These are phyloP conservation scores for Aspergillus hortae DNA, from an alignment of 2,329 filamentous ascomycete genomes.

Conservation along the genomic window DNA sequence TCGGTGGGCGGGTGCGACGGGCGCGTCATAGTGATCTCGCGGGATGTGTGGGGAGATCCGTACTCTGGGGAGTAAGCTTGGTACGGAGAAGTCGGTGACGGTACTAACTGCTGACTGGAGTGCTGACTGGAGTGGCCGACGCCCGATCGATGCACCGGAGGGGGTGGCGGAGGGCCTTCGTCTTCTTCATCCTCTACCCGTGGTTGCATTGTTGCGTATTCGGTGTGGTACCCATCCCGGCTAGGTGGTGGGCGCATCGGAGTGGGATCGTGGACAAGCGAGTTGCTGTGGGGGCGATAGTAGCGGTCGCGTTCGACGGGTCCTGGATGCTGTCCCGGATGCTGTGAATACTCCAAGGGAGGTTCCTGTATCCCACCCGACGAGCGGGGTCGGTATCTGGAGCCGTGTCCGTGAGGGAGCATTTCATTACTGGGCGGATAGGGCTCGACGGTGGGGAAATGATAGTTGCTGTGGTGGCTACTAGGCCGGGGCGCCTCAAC, in stretches of 20 bases:
- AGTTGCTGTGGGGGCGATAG: constrained; percentile 28
- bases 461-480: constrained; percentile 15
- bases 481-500: constrained; percentile 13
- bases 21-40: constrained; percentile 22
- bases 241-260: constrained; percentile 22
- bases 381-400: constrained; percentile 17
- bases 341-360: constrained; percentile 16
- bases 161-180: constrained; percentile 34
- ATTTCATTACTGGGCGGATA: constrained; percentile 24
- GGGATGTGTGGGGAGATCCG: constrained; percentile 16
- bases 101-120: constrained; percentile 21
- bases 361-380: constrained; percentile 16
- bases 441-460: constrained; percentile 19
- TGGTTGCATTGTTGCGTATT: constrained; percentile 46
- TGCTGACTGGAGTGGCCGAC: constrained; percentile 24
- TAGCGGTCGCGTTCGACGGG: constrained; percentile 16
- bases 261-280: constrained; percentile 15
- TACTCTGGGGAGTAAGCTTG: constrained; percentile 28
- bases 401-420: constrained; percentile 16
- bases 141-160: constrained; percentile 33
- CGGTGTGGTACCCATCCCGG: constrained; percentile 29
- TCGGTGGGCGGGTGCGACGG: constrained; percentile 20
- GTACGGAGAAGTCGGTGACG: constrained; percentile 21
- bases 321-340: constrained; percentile 5
- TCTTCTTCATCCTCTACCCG: constrained; percentile 46